Percentiles rank a stretch among this genome's conserved stretches.
Conservation (phyloP, 306 rosid genomes). For the Quercus ilex region DNA sequence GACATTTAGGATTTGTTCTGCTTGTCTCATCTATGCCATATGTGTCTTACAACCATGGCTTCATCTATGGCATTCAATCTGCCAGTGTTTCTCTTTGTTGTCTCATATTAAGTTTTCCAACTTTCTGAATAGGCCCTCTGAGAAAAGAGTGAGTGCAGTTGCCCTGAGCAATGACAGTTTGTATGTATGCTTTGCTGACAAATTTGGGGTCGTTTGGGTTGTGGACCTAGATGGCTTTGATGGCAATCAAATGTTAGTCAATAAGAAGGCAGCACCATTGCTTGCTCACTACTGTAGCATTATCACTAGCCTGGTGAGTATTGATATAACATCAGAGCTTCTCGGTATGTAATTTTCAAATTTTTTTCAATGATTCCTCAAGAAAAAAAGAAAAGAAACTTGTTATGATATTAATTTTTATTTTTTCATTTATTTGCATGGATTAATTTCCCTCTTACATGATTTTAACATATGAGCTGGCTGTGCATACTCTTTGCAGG, state of each 20-base stretch:
- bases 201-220: slow-evolving; percentile 90
- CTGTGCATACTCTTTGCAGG: slow-evolving; percentile 40
- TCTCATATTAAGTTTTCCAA: neutral
- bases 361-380: neutral
- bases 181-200: slow-evolving; percentile 86
- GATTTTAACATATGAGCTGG: slow-evolving; percentile 2
- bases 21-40: neutral
- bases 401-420: neutral
- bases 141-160: slow-evolving; percentile 88
- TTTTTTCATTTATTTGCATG: neutral
- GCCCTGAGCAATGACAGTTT: slow-evolving; percentile 63
- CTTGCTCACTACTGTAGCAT: slow-evolving; percentile 95
- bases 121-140: slow-evolving; percentile 57
- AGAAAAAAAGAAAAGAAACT: no score
- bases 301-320: slow-evolving; percentile 80
- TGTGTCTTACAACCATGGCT: neutral
- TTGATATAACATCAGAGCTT: neutral
- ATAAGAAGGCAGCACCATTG: slow-evolving; percentile 57
- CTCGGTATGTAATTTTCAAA: neutral
- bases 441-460: neutral
- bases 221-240: slow-evolving; percentile 50
- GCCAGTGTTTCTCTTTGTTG: neutral
- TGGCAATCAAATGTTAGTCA: slow-evolving; percentile 23
- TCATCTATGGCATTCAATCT: neutral
- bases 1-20: neutral